A percentile compares a stretch with the other conserved stretches of the same genome.
phyloP scores from a whole-genome alignment of 345 rosid genomes.

The Luvunga scandens region DNA sequence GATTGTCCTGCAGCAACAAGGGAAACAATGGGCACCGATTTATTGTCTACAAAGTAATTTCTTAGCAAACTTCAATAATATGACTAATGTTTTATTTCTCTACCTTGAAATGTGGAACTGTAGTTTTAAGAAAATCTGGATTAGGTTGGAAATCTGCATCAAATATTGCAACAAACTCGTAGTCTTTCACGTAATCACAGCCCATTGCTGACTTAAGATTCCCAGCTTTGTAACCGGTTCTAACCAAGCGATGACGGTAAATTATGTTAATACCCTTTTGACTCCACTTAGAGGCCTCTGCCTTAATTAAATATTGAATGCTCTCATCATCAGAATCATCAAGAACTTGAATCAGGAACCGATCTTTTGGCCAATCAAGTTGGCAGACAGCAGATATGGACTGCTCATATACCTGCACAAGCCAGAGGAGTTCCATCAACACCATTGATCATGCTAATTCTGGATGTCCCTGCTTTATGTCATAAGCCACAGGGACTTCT shows the following conservation, averaged over 20 bases:
- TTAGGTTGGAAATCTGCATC: slow-evolving; percentile 86
- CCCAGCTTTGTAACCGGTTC: slow-evolving; percentile 91
- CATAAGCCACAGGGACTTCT: neutral
- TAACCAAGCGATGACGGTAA: slow-evolving; percentile 64
- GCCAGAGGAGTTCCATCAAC: slow-evolving; percentile 5
- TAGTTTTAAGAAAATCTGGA: slow-evolving; percentile 63
- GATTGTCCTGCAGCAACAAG: slow-evolving; percentile 48
- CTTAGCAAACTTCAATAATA: neutral
- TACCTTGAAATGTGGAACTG: slow-evolving; percentile 87
- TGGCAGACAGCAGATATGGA: slow-evolving; percentile 85
- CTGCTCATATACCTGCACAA: slow-evolving; percentile 69
- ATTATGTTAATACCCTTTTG: slow-evolving; percentile 69
- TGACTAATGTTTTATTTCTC: slow-evolving; percentile 1
- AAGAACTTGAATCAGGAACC: slow-evolving; percentile 68
- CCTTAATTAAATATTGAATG: slow-evolving; percentile 62
- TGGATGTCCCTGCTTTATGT: neutral
- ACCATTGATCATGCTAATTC: slow-evolving; percentile 6
- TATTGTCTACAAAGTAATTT: neutral
- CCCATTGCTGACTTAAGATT: slow-evolving; percentile 88
- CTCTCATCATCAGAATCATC: slow-evolving; percentile 75
- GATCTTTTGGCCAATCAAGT: slow-evolving; percentile 81
- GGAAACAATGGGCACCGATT: neutral
- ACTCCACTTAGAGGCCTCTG: slow-evolving; percentile 63
- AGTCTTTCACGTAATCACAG: slow-evolving; percentile 67
- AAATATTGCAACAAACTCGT: slow-evolving; percentile 82